Conservation (phyloP, 2,329 filamentous ascomycete genomes). For the Pseudogymnoascus sp. region DNA sequence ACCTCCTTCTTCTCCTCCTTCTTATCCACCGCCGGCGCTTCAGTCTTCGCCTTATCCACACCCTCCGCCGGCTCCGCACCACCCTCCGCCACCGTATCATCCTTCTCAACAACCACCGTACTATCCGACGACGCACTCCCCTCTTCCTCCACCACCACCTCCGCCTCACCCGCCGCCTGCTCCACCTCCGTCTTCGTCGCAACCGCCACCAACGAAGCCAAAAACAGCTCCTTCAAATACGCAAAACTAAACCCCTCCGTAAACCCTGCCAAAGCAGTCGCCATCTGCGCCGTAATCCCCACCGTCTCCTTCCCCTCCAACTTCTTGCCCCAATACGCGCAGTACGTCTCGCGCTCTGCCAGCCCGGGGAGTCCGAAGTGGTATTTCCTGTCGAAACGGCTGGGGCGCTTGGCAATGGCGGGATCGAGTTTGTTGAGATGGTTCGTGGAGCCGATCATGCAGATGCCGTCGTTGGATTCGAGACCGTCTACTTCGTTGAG, state of each 20-base stretch:
- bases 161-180: constrained; percentile 15
- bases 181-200: constrained; percentile 18
- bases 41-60: background rate
- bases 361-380: constrained; percentile 49
- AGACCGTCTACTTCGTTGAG: constrained; percentile 66
- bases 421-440: constrained; percentile 58
- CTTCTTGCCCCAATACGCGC: constrained; percentile 52
- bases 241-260: constrained; percentile 60
- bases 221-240: constrained; percentile 62
- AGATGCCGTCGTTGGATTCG: constrained; percentile 59
- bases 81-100: background rate
- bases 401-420: constrained; percentile 56
- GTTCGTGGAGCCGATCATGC: constrained; percentile 60
- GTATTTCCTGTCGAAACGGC: constrained; percentile 59
- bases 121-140: constrained; percentile 4
- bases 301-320: constrained; percentile 47
- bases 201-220: constrained; percentile 53
- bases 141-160: constrained; percentile 16
- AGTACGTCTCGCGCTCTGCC: constrained; percentile 49
- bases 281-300: constrained; percentile 51
- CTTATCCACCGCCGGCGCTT: background rate
- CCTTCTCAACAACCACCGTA: background rate
- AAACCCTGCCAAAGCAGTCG: constrained; percentile 49
- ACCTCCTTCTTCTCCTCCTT: background rate
- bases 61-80: background rate